A percentile compares a stretch with the other conserved stretches of the same genome.
Conservation (phyloP, 495 filamentous ascomycete species). For the Penicillium subrubescens region DNA sequence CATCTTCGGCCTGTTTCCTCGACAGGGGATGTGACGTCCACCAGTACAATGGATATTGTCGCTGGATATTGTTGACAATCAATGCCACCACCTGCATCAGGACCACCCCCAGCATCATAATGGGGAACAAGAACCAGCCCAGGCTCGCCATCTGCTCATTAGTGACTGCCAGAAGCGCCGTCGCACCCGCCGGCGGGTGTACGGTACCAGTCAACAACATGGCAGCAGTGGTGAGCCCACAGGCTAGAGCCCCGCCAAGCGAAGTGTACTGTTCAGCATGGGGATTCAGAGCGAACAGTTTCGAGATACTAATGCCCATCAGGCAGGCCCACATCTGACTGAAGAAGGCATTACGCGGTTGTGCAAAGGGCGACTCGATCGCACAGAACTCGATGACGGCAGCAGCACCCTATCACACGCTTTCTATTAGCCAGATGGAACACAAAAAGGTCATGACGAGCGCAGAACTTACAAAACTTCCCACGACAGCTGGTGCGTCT, state of each 20-base stretch:
- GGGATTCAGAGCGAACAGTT: constrained; percentile 67
- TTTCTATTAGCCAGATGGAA: background rate
- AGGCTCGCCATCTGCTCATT: constrained; percentile 53
- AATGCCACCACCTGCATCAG: constrained; percentile 69
- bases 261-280: constrained; percentile 53
- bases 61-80: constrained; percentile 74
- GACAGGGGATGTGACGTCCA: constrained; percentile 44
- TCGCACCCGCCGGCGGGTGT: constrained; percentile 88
- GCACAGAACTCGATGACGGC: constrained; percentile 74
- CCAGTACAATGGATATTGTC: constrained; percentile 81
- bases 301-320: constrained; percentile 67
- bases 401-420: constrained; percentile 62
- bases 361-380: constrained; percentile 80
- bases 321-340: constrained; percentile 71
- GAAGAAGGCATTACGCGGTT: constrained; percentile 75
- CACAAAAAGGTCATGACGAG: background rate
- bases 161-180: constrained; percentile 75
- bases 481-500: constrained; percentile 41
- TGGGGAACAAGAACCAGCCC: constrained; percentile 73
- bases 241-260: constrained; percentile 70
- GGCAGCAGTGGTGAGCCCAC: constrained; percentile 64
- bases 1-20: constrained; percentile 23
- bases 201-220: constrained; percentile 82
- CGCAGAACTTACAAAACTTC: constrained; percentile 44
- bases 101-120: constrained; percentile 64